Percentiles rank a stretch among this genome's conserved stretches.
Conservation (phyloP, 1,139 yeast species). For the Candida sojae region DNA sequence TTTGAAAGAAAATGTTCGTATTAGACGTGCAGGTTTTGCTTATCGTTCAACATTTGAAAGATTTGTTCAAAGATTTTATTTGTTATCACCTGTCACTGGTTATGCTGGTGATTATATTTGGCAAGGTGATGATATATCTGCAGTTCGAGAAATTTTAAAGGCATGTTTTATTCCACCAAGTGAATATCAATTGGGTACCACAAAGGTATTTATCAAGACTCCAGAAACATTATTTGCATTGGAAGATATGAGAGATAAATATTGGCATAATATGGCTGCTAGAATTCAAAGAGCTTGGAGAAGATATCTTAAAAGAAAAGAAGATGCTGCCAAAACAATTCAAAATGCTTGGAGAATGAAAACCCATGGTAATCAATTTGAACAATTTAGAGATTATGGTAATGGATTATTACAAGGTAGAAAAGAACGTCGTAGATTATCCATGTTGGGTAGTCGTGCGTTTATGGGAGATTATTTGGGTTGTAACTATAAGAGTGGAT, state of each 20-base stretch:
- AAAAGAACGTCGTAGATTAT: slow-evolving; percentile 89
- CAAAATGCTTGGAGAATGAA: slow-evolving; percentile 86
- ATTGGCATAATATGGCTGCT: slow-evolving; percentile 98
- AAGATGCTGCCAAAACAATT: slow-evolving; percentile 81
- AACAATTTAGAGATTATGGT: slow-evolving; percentile 84
- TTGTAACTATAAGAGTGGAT: slow-evolving; percentile 72
- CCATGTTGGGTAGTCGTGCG: slow-evolving; percentile 87
- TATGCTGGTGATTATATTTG: slow-evolving; percentile 98
- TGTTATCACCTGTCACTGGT: slow-evolving; percentile 85
- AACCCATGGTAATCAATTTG: slow-evolving; percentile 78
- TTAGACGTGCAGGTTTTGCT: slow-evolving; percentile 98
- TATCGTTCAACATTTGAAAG: slow-evolving; percentile 96
- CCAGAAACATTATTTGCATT: slow-evolving; percentile 96
- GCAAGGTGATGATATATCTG: slow-evolving; percentile 84
- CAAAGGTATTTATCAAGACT: slow-evolving; percentile 94
- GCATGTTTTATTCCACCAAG: slow-evolving; percentile 78
- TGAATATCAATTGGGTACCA: slow-evolving; percentile 90
- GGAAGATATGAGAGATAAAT: slow-evolving; percentile 95
- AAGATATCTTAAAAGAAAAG: slow-evolving; percentile 74
- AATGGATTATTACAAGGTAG: slow-evolving; percentile 66
- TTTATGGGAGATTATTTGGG: slow-evolving; percentile 92
- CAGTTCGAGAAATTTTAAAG: slow-evolving; percentile 73
- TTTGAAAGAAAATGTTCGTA: slow-evolving; percentile 93
- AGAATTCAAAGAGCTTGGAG: slow-evolving; percentile 98
- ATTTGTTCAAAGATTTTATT: slow-evolving; percentile 93